These are phyloP conservation scores for Arachnopeziza araneosa DNA, from an alignment of 2,329 filamentous ascomycete genomes.

Conservation along the genomic window DNA sequence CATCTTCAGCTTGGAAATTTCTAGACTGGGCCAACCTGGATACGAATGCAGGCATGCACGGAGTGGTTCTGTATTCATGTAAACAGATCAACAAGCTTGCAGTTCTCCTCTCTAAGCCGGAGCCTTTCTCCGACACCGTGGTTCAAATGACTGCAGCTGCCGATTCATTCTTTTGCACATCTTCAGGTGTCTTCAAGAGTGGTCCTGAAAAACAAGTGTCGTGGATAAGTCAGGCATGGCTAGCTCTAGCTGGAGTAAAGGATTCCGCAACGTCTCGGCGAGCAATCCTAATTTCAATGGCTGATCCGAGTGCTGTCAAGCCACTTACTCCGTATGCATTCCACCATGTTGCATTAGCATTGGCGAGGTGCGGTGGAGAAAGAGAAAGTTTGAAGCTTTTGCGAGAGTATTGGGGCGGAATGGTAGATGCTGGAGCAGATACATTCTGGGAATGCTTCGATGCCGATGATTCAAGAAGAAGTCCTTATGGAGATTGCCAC, in stretches of 20 bases:
- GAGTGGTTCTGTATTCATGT: conserved; percentile 28
- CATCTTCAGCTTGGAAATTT: conserved; percentile 28
- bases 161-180: conserved; percentile 16
- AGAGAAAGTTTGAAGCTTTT: conserved; percentile 29
- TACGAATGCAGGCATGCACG: conserved; percentile 29
- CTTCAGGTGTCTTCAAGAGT: conserved; percentile 22
- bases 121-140: conserved; percentile 21
- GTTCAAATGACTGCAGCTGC: conserved; percentile 21
- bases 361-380: conserved; percentile 23
- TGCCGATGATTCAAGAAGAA: conserved; percentile 23
- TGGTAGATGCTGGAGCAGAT: conserved; percentile 30
- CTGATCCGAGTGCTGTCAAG: conserved; percentile 23
- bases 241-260: conserved; percentile 26
- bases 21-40: conserved; percentile 31
- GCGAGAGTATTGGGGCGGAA: conserved; percentile 31
- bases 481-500: conserved; percentile 30
- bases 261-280: conserved; percentile 13
- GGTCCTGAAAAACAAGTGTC: conserved; percentile 28
- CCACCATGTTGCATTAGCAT: conserved; percentile 29
- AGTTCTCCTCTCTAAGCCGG: conserved; percentile 18
- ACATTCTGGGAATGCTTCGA: conserved; percentile 33
- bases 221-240: conserved; percentile 31
- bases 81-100: conserved; percentile 29
- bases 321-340: conserved; percentile 31
- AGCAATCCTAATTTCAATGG: conserved; percentile 24